Base-by-base conservation (phyloP, 805 yeast species). In the Saccharomyces mikatae region DNA sequence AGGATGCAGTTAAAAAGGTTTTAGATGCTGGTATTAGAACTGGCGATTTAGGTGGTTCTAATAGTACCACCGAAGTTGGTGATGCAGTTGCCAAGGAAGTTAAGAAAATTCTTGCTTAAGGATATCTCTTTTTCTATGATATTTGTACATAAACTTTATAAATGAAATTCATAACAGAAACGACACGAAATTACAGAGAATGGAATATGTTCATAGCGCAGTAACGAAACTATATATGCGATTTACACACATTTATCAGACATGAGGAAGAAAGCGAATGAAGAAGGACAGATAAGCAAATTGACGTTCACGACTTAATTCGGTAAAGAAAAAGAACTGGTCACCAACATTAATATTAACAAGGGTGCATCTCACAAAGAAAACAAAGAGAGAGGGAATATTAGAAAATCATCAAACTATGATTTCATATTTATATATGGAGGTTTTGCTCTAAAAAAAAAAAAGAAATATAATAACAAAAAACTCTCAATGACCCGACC, bases 11-110 rank as follows among this genome's bases (percentile, higher is more conserved):
- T 30, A 81, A 81, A 58, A 76, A 75, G 58, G 96, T 89, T 41
- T 76, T 94, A 56, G 97, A 90, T 67, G 62, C 79, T 32, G 96
- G 95, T 60, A 72, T 92, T 59, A 86, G 91, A 77, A 94, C 99
- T 52, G 97, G 86, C 58, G 99, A 66, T 57, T 82, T 94, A 64
- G 86, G 90, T 53, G 99, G 99, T 55, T 65, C 81, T n/a, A 81
- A 81, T 65, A 76, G 89, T 41, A 94, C 99, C 50, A 70, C 78
- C 46, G 97, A 92, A 72, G 97, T 94, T 55, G 98, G 98, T 68
- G 96, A 90, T 70, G 97, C 97, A 47, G 77, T 94, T 66, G 96
- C 87, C 47, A 79, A 74, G 32, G 87, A 86, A 54, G 89, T 89
- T 54, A 75, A 78, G 63, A 75, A 76, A 62, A 74, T 83, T 59